Evolutionary conservation across 495 filamentous ascomycete species (phyloP), one percentile per base, ranked within the genome.

Genomic region (Trichoderma reesei): DNA sequence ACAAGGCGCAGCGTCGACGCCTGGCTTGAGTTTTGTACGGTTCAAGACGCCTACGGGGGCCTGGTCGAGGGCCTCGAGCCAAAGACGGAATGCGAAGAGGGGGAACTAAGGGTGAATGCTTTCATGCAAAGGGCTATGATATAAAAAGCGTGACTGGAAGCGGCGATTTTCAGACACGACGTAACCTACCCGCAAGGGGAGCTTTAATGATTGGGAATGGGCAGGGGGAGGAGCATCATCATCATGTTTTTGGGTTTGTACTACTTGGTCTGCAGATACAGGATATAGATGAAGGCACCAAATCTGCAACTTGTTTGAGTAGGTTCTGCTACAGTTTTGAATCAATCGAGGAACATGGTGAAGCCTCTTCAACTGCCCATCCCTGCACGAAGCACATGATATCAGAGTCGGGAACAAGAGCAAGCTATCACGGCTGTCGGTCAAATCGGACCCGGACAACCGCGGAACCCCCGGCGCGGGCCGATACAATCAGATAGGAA

Each of bases 21-120:
- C 61, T 16, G 41, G 38, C 1, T 33, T 63, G 38, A 63, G 39
- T 34, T 48, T 63, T 44, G 61, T 34, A 34, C 37, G 61, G 5
- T 44, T 63, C n/a, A 63, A 46, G 11, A 63, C 38, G 41, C 16
- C 61, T 31, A 16, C 61, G 13, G 61, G 61, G 7, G 9, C 38
- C 11, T 63, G 61, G 61, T 63, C 61, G 4, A 41, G 61, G 41
- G 41, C 38, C 8, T 44, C 39, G 18, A 63, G 61, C 61, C 38
- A 41, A 11, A 41, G 61, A 14, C 16, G 61, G 8, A 63, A 44
- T 31, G 41, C n/a, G 16, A 63, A 46, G 41, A 63, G 41, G 14
- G 41, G 59, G 26, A 56, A 9, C 26, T 56, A 26, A 56, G 9
- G 51, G 11, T 56, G 8, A n/a, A 16, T 46, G 42, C 3, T 46